phyloP scores from a whole-genome alignment of 352 stramenopile genomes.

The Phytophthora palmivora region DNA sequence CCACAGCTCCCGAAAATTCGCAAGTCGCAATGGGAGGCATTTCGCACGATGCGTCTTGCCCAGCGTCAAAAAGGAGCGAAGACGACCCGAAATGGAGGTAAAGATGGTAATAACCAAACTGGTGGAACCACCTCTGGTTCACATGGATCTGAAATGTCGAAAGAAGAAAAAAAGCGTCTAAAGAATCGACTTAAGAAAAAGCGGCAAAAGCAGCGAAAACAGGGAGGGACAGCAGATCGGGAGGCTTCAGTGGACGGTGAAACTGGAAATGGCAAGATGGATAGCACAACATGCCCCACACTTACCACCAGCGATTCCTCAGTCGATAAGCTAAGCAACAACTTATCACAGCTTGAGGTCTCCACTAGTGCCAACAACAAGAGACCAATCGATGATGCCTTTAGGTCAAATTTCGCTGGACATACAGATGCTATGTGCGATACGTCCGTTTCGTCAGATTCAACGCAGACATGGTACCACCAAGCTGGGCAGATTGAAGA shows the following conservation, averaged over 20 bases:
- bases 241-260: slow-evolving; percentile 14
- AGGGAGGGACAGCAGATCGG: slow-evolving; percentile 20
- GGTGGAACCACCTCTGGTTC: slow-evolving; percentile 9
- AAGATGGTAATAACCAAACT: background rate
- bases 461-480: slow-evolving; percentile 30
- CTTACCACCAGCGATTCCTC: slow-evolving; percentile 12
- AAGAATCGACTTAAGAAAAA: slow-evolving; percentile 96
- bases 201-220: slow-evolving; percentile 90
- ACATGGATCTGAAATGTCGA: slow-evolving; percentile 45
- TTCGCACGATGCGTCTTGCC: slow-evolving; percentile 42
- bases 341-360: slow-evolving; percentile 29
- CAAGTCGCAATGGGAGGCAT: slow-evolving; percentile 63
- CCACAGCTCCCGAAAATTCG: slow-evolving; percentile 72
- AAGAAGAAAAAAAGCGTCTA: slow-evolving; percentile 94
- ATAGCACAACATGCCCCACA: slow-evolving; percentile 31
- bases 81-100: slow-evolving; percentile 1
- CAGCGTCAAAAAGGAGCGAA: slow-evolving; percentile 55
- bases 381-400: slow-evolving; percentile 14
- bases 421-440: slow-evolving; percentile 8
- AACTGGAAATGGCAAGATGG: slow-evolving; percentile 22
- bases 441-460: slow-evolving; percentile 2
- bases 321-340: slow-evolving; percentile 28
- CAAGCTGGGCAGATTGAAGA: slow-evolving; percentile 24
- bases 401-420: slow-evolving; percentile 38
- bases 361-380: slow-evolving; percentile 11